These are phyloP conservation scores for Candida sithepensis DNA, from an alignment of 805 yeast species.

Conservation along the genomic window DNA sequence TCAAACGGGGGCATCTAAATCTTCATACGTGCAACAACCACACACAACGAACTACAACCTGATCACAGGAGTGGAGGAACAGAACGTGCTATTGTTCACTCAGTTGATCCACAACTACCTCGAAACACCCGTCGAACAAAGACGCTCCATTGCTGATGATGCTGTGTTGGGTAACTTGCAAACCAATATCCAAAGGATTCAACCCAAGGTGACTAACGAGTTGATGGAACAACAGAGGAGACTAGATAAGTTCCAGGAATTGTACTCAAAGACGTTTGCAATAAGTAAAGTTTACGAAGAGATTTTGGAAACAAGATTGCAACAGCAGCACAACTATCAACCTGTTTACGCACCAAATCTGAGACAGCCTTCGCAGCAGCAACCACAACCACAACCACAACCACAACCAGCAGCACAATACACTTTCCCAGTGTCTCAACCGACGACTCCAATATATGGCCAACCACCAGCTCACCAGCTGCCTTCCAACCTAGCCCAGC, in stretches of 20 bases:
- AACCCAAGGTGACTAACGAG: slow-evolving; percentile 66
- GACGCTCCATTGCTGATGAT: slow-evolving; percentile 38
- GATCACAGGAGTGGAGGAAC: slow-evolving; percentile 62
- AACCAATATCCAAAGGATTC: slow-evolving; percentile 52
- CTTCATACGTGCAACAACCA: slow-evolving; percentile 6
- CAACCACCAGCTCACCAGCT: neutral
- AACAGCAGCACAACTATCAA: slow-evolving; percentile 18
- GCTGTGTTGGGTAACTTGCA: slow-evolving; percentile 54
- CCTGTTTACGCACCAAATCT: slow-evolving; percentile 8
- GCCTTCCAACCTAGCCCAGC: neutral
- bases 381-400: neutral
- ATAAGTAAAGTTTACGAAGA: slow-evolving; percentile 74
- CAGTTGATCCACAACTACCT: slow-evolving; percentile 56
- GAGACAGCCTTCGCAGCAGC: neutral
- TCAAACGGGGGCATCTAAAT: slow-evolving; percentile 7
- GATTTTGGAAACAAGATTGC: slow-evolving; percentile 55
- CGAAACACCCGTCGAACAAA: slow-evolving; percentile 35
- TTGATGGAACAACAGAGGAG: slow-evolving; percentile 54
- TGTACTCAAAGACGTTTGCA: slow-evolving; percentile 76
- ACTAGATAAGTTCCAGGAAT: slow-evolving; percentile 63
- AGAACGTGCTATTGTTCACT: slow-evolving; percentile 63
- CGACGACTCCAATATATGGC: neutral
- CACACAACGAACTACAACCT: slow-evolving; percentile 22
- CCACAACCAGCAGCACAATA: neutral
- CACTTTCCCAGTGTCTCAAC: too few species aligned